Evolutionary conservation across 2,329 filamentous ascomycete genomes (phyloP).

Genomic region (Paecilomyces sp.): DNA sequence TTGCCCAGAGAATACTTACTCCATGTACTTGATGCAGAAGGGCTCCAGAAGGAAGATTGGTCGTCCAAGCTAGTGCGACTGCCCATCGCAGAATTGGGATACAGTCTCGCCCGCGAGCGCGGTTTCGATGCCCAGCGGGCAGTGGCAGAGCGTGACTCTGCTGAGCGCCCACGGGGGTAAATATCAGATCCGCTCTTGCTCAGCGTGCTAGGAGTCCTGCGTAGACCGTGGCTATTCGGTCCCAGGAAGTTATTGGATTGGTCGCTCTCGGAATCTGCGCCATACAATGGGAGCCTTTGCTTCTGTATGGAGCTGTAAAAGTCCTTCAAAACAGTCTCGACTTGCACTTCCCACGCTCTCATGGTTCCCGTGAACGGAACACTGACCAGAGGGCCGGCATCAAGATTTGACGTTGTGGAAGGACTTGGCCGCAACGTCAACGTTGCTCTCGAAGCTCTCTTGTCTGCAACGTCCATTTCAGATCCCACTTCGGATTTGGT

Average conservation of each 20-base stretch:
- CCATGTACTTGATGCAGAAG: constrained; percentile 86
- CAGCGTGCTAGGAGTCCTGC: constrained; percentile 80
- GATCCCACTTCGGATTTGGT: constrained; percentile 7
- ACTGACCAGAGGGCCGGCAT: constrained; percentile 66
- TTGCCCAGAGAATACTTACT: constrained; percentile 89
- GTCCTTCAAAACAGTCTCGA: constrained; percentile 85
- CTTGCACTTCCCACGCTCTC: constrained; percentile 77
- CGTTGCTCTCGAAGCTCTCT: not conserved
- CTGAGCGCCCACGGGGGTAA: constrained; percentile 62
- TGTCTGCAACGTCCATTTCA: not conserved
- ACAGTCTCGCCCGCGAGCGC: constrained; percentile 68
- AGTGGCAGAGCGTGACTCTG: constrained; percentile 56
- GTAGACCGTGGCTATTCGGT: constrained; percentile 52
- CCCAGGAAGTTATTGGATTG: constrained; percentile 13
- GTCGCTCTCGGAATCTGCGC: constrained; percentile 47
- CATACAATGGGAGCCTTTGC: constrained; percentile 78
- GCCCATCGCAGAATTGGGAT: constrained; percentile 71
- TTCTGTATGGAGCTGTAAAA: constrained; percentile 87
- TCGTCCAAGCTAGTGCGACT: constrained; percentile 94
- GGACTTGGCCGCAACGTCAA: constrained; percentile 4
- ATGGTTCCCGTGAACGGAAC: constrained; percentile 66
- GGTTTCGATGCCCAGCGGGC: constrained; percentile 80
- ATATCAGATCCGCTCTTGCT: constrained; percentile 86
- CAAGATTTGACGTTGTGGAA: constrained; percentile 25
- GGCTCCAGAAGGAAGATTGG: constrained; percentile 82